These are phyloP conservation scores for Fragaria nilgerrensis DNA, from an alignment of 306 rosid genomes.

Conservation along the genomic window DNA sequence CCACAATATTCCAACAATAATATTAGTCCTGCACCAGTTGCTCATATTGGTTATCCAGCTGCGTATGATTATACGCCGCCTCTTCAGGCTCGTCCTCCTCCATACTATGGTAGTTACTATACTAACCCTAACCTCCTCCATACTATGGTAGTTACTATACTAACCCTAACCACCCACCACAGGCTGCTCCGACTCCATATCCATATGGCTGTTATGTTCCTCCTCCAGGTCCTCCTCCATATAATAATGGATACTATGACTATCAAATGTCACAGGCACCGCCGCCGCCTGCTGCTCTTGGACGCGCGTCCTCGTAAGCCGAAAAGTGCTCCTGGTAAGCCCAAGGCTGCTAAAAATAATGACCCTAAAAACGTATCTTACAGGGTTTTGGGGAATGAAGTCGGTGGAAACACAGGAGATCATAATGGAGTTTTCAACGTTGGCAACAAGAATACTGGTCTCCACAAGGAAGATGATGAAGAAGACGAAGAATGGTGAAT, in stretches of 20 bases:
- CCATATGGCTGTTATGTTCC: background rate
- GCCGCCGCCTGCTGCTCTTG: background rate
- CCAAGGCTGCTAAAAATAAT: background rate
- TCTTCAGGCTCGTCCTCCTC: background rate
- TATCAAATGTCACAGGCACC: background rate
- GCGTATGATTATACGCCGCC: background rate
- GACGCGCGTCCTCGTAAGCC: background rate
- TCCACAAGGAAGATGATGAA: background rate
- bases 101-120: background rate
- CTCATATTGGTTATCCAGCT: background rate
- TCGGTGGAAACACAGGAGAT: conserved; percentile 7
- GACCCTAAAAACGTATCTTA: background rate
- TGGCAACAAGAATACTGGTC: conserved; percentile 5
- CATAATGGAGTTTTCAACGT: background rate
- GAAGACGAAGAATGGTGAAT: background rate
- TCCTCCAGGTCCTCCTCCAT: background rate
- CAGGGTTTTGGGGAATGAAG: background rate
- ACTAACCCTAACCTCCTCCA: background rate
- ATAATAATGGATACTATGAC: background rate
- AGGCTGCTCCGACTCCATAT: conserved; percentile 9
- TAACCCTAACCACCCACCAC: background rate
- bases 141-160: background rate
- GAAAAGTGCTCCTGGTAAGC: background rate
- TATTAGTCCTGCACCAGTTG: background rate
- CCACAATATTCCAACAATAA: background rate